phyloP scores from a whole-genome alignment of 352 stramenopile genomes.

The Phytophthora tentaculata region DNA sequence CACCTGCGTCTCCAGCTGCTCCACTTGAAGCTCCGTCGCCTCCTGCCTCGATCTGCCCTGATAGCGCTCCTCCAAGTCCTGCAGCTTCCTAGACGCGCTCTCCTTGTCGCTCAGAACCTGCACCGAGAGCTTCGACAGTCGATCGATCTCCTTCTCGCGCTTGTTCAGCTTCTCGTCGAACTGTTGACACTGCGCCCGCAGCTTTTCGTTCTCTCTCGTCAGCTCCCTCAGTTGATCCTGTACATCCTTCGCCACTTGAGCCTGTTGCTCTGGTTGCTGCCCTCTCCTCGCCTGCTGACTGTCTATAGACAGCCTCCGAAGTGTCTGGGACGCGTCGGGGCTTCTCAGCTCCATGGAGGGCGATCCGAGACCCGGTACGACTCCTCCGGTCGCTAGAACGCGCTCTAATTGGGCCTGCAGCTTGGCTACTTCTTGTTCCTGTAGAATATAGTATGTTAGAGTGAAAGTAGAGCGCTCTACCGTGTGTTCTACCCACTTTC shows the following conservation, averaged over 20 bases:
- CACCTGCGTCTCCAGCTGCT: conserved; percentile 74
- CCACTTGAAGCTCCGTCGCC: conserved; percentile 62
- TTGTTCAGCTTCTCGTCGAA: conserved; percentile 64
- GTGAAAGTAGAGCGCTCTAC: conserved; percentile 10
- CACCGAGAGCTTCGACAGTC: conserved; percentile 59
- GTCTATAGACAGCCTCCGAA: conserved; percentile 31
- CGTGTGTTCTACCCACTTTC: conserved; percentile 49
- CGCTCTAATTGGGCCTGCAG: conserved; percentile 72
- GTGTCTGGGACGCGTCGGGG: conserved; percentile 21
- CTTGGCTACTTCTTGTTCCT: conserved; percentile 72
- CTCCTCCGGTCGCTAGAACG: conserved; percentile 40
- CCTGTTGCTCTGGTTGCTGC: conserved; percentile 23
- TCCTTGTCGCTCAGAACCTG: conserved; percentile 36
- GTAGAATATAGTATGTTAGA: neutral
- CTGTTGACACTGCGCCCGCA: conserved; percentile 42
- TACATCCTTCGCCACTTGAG: conserved; percentile 48
- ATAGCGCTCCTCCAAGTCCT: conserved; percentile 44
- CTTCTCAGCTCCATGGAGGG: conserved; percentile 44
- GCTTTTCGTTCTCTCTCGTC: conserved; percentile 51
- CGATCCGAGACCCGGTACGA: conserved; percentile 20
- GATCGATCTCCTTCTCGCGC: conserved; percentile 75
- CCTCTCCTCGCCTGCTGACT: conserved; percentile 28
- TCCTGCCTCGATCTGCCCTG: conserved; percentile 46
- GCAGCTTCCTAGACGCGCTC: conserved; percentile 32
- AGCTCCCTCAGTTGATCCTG: conserved; percentile 56